Evolutionary conservation across 371 early-diverging fungal genomes (phyloP), one percentile per base, ranked within the genome.

Genomic region (Mortierella sp.): DNA sequence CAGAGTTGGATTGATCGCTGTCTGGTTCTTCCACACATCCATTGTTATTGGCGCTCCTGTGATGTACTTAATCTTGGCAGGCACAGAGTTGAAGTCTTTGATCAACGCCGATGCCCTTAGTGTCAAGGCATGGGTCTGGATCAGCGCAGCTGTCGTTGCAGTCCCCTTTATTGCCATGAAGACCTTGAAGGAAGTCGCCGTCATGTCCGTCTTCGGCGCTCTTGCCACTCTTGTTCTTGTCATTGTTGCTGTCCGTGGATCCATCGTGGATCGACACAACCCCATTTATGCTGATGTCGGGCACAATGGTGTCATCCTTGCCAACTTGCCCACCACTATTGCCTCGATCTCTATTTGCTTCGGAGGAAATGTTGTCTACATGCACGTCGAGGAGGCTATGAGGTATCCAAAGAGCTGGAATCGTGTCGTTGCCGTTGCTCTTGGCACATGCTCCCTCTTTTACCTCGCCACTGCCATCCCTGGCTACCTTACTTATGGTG

Each of bases 401-500:
- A 68, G 74, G 41, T 85, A 89, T 36, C 97, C 95, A 47, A 85
- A 87, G 65, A 76, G 88, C 45, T 97, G 95, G 90, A 87, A 88
- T 75, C 88, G 84, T 70, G 94, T 94, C 6, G 87, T 94, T 43
- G 85, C 89, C 13, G 85, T 86, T 28, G 93, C 96, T 58, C 87
- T 94, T 58, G 83, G 82, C n/a, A 90, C 94, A 36, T 93, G 96
- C 74, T 89, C 93, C 7, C 69, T 82, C 38, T 87, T 97, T 83
- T 96, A 97, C 78, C 67, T 94, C 41, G 66, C 91, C 47, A 92
- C 93, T 22, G 96, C 94, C 55, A 86, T 88, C 45, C 88, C 93
- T 41, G 96, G 95, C n/a, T 97, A 97, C 77, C 88, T 88, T 53
- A 87, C 94, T 24, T 97, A 94, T 77, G 97, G 96, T 55, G 76